phyloP scores from a whole-genome alignment of 495 filamentous ascomycete genomes.

The Penicillium herquei region DNA sequence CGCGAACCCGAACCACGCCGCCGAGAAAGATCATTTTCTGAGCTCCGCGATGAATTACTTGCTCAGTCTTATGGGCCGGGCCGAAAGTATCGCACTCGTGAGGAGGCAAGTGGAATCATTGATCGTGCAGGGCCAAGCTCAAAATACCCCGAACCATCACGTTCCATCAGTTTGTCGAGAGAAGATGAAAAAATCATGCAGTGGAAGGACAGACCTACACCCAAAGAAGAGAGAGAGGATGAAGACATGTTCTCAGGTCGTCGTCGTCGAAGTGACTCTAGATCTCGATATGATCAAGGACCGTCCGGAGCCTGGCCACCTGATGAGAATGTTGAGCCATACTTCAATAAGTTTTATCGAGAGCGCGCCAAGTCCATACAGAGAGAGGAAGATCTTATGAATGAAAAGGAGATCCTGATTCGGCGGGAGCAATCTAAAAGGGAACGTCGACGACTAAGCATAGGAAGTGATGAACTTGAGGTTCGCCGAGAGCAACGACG shows the following conservation, averaged over 20 bases:
- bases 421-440: constrained; percentile 2
- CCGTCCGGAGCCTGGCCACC: constrained; percentile 9
- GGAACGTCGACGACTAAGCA: constrained; percentile 11
- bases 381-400: neutral
- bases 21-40: constrained; percentile 17
- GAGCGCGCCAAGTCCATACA: constrained; percentile 5
- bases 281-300: constrained; percentile 5
- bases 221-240: constrained; percentile 17
- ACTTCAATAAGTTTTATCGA: too few relatives aligned
- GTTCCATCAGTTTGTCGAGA: neutral
- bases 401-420: constrained; percentile 17
- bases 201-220: constrained; percentile 19
- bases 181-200: constrained; percentile 13
- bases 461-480: constrained; percentile 32
- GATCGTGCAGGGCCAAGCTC: neutral
- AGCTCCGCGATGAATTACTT: constrained; percentile 20
- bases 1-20: constrained; percentile 32
- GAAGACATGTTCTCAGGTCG: constrained; percentile 9
- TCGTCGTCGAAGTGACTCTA: constrained; percentile 7
- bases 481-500: constrained; percentile 11
- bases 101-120: constrained; percentile 10
- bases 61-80: constrained; percentile 9
- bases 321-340: constrained; percentile 1
- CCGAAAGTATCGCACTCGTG: constrained; percentile 8
- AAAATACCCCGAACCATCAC: neutral